Evolutionary conservation across 2,329 filamentous ascomycete genomes (phyloP).

Genomic region (Exophiala aquamarina): DNA sequence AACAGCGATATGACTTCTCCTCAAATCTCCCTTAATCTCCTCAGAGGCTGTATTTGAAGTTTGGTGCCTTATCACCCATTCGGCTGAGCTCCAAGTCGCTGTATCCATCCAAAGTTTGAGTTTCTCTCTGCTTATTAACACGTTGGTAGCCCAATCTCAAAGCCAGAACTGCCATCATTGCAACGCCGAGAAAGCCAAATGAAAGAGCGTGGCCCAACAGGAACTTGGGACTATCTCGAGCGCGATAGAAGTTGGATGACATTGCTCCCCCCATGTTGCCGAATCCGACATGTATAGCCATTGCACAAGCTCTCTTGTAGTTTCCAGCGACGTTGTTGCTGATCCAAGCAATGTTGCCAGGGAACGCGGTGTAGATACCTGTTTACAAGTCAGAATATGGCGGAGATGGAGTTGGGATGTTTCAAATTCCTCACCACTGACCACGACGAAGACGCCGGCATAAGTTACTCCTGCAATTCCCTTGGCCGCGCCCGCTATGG

Average conservation of each 20-base stretch:
- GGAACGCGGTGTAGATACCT: slow-evolving; percentile 48
- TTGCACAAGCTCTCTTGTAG: slow-evolving; percentile 56
- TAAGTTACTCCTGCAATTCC: slow-evolving; percentile 39
- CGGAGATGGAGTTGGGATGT: too few species aligned
- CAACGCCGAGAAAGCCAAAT: slow-evolving; percentile 48
- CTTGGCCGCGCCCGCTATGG: neutral
- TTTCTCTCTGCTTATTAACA: slow-evolving; percentile 59
- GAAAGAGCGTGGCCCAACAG: slow-evolving; percentile 51
- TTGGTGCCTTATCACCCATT: slow-evolving; percentile 61
- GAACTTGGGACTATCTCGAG: slow-evolving; percentile 48
- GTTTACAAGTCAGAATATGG: too few species aligned
- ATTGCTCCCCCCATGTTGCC: slow-evolving; percentile 48
- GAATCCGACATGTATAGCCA: slow-evolving; percentile 63
- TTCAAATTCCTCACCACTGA: slow-evolving; percentile 31
- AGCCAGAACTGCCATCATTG: slow-evolving; percentile 46
- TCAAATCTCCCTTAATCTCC: too few species aligned
- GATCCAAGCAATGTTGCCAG: slow-evolving; percentile 55
- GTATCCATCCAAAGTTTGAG: slow-evolving; percentile 42
- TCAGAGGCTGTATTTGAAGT: slow-evolving; percentile 61
- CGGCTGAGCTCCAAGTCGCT: slow-evolving; percentile 55
- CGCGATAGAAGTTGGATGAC: slow-evolving; percentile 69
- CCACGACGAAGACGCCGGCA: slow-evolving; percentile 47
- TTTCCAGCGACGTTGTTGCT: slow-evolving; percentile 59
- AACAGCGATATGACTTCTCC: too few species aligned
- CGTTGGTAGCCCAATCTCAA: slow-evolving; percentile 52